Percentiles rank a stretch among this genome's conserved stretches.
phyloP scores from a whole-genome alignment of 306 rosid species.

The Arachis stenosperma region DNA sequence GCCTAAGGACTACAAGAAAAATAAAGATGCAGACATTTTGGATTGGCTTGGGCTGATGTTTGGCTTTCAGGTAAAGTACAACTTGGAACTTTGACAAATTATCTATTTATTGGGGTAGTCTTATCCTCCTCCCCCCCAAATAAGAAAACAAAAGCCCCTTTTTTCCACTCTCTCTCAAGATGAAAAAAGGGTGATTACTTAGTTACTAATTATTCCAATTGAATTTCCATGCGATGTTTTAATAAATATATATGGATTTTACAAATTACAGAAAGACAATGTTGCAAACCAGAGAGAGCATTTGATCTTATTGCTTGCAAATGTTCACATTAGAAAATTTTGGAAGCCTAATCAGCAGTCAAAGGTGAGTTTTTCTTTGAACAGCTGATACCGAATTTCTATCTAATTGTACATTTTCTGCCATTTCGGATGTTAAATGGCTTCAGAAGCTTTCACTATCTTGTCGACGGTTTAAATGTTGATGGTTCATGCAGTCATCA shows the following conservation, averaged over 20 bases:
- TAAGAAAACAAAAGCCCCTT: neutral
- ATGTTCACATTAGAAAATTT: conserved; percentile 92
- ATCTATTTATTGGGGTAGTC: conserved; percentile 9
- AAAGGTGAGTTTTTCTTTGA: conserved; percentile 61
- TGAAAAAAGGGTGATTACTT: neutral
- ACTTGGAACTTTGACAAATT: neutral
- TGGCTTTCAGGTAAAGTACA: conserved; percentile 81
- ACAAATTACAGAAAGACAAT: conserved; percentile 73
- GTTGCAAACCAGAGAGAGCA: conserved; percentile 99
- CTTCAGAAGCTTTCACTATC: neutral
- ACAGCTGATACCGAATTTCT: conserved; percentile 12
- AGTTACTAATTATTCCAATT: neutral
- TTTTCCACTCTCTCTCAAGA: too few species aligned
- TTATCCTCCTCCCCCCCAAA: neutral
- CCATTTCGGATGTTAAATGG: neutral
- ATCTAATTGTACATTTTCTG: neutral
- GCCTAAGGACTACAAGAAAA: conserved; percentile 89
- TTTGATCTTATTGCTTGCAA: conserved; percentile 88
- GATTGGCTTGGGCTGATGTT: conserved; percentile 98
- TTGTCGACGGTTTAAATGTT: neutral
- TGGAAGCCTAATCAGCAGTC: conserved; percentile 98
- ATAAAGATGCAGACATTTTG: conserved; percentile 86
- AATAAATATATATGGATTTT: neutral
- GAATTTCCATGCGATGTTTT: conserved; percentile 28
- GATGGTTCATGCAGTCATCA: too few species aligned